Conservation (phyloP, 257 asterid genomes). For the Handroanthus guayacan region DNA sequence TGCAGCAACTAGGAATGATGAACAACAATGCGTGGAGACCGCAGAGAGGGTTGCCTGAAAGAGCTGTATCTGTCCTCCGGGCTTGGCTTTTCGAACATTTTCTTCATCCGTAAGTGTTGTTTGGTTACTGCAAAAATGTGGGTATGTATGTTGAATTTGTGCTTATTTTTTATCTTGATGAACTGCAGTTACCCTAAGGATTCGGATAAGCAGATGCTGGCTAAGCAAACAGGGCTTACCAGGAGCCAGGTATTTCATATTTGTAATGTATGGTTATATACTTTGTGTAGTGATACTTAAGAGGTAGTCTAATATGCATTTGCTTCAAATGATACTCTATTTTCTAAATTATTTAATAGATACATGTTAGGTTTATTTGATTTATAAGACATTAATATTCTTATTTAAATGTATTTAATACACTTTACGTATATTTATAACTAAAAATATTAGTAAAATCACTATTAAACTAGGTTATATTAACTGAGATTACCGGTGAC, state of each 20-base stretch:
- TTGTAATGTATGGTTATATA: too few relatives aligned
- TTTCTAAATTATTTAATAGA: too few relatives aligned
- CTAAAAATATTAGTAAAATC: too few relatives aligned
- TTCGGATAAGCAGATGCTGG: conserved; percentile 71
- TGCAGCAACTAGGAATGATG: conserved; percentile 70
- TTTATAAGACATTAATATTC: too few relatives aligned
- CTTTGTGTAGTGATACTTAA: too few relatives aligned
- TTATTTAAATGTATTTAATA: too few relatives aligned
- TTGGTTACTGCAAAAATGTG: neutral
- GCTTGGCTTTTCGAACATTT: conserved; percentile 90
- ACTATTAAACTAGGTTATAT: too few relatives aligned
- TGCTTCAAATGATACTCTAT: too few relatives aligned
- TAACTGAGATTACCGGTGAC: too few relatives aligned
- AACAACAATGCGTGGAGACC: conserved; percentile 78
- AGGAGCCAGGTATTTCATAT: conserved; percentile 89
- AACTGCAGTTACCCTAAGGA: conserved; percentile 77
- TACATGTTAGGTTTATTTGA: too few relatives aligned
- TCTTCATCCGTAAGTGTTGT: conserved; percentile 69
- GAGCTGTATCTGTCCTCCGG: conserved; percentile 81
- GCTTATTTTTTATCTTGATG: neutral
- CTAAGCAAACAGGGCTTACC: conserved; percentile 83
- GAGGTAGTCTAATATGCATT: too few relatives aligned
- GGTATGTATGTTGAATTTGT: neutral
- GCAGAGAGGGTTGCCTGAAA: conserved; percentile 76
- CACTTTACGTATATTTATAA: too few relatives aligned